A percentile compares a stretch with the other conserved stretches of the same genome.
These are phyloP conservation scores for Calamus simplicifolius DNA, from an alignment of 176 grass and related monocot species.

Conservation along the genomic window DNA sequence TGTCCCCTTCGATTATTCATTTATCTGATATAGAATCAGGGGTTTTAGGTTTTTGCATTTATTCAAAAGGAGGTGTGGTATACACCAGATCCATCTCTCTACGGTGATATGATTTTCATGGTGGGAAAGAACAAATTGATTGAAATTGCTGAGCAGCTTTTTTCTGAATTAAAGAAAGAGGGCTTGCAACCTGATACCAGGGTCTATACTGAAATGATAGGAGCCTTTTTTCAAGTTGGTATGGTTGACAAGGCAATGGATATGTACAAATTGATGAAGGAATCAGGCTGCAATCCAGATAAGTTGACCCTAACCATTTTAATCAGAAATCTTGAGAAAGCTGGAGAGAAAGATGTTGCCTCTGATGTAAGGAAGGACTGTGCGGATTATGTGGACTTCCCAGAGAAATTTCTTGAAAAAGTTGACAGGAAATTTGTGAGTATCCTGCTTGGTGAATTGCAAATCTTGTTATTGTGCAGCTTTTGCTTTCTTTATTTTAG, in stretches of 20 bases:
- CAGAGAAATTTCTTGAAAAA: slow-evolving; percentile 25
- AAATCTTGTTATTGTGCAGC: background rate
- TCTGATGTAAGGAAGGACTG: slow-evolving; percentile 20
- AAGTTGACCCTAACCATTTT: slow-evolving; percentile 29
- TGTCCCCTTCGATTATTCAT: background rate
- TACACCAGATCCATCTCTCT: slow-evolving; percentile 20
- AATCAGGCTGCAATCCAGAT: slow-evolving; percentile 8
- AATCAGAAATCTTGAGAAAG: slow-evolving; percentile 23
- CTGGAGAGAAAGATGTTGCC: slow-evolving; percentile 8
- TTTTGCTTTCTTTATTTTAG: background rate
- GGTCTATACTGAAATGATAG: slow-evolving; percentile 26
- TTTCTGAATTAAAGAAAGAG: slow-evolving; percentile 11
- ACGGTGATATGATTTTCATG: slow-evolving; percentile 22
- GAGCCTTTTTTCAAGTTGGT: slow-evolving; percentile 20
- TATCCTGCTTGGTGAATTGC: slow-evolving; percentile 3
- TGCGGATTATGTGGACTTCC: slow-evolving; percentile 13
- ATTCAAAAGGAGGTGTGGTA: slow-evolving; percentile 21
- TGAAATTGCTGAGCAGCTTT: slow-evolving; percentile 12
- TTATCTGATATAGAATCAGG: slow-evolving; percentile 4
- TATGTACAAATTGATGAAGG: slow-evolving; percentile 22
- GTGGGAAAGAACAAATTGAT: slow-evolving; percentile 23
- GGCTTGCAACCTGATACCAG: slow-evolving; percentile 19
- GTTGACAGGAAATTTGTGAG: slow-evolving; percentile 24
- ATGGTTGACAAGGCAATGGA: slow-evolving; percentile 27
- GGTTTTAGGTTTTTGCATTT: slow-evolving; percentile 26